These are phyloP conservation scores for Cladobotryum protrusum DNA, from an alignment of 2,329 filamentous ascomycete genomes.

Conservation along the genomic window DNA sequence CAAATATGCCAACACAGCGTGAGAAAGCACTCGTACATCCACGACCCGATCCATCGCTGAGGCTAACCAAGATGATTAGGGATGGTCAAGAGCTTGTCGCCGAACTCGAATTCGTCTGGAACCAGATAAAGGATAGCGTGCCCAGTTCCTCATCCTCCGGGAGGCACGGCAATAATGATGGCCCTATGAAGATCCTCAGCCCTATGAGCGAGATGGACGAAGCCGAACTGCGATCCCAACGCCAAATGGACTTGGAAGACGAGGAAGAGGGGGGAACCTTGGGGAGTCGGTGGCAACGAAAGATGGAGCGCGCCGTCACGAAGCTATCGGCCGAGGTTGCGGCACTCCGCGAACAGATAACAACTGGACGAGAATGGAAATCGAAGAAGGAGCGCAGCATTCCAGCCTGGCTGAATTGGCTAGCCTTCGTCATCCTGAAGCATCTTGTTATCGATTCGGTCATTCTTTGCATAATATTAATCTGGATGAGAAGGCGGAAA, in stretches of 20 bases:
- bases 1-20: conserved; percentile 82
- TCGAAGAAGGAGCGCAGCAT: conserved; percentile 58
- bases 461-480: conserved; percentile 56
- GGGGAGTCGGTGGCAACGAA: conserved; percentile 64
- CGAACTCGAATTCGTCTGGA: conserved; percentile 99
- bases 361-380: conserved; percentile 65
- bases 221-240: conserved; percentile 49
- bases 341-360: conserved; percentile 84
- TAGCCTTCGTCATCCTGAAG: conserved; percentile 62
- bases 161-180: conserved; percentile 45
- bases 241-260: conserved; percentile 40
- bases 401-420: conserved; percentile 64
- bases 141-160: conserved; percentile 56
- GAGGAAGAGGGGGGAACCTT: conserved; percentile 31
- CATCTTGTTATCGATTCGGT: conserved; percentile 69
- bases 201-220: conserved; percentile 83
- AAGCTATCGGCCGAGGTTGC: conserved; percentile 90
- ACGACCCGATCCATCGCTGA: background rate
- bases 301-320: conserved; percentile 79
- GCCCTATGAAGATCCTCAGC: conserved; percentile 64
- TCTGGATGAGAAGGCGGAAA: conserved; percentile 67
- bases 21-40: conserved; percentile 24
- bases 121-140: conserved; percentile 87
- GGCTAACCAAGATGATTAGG: conserved; percentile 27
- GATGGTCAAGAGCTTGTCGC: conserved; percentile 82